Evolutionary conservation across 768 basidiomycete genomes (phyloP), one percentile per base, ranked within the genome.

Genomic region (Tylopilus rubrobrunneus): DNA sequence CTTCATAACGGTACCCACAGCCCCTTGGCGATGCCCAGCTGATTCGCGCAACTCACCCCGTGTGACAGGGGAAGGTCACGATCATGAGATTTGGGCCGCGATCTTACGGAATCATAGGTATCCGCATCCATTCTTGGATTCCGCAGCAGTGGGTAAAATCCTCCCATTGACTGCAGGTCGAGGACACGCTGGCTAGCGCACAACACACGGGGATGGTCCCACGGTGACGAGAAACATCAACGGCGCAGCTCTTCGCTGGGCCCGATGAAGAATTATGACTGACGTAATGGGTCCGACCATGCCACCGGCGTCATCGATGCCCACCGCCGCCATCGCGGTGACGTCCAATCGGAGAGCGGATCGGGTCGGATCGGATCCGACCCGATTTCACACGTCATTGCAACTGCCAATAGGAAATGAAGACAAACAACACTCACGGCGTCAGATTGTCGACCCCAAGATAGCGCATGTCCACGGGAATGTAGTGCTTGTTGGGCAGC

Each of bases 401-500:
- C 25, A 12, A 4, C 29, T 4, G 9, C n/a, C n/a, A n/a, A 19
- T n/a, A 39, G 19, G 34, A 56, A 49, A 9, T 19, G 19, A 36
- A 49, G 34, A 47, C 21, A 62, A 60, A 58, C n/a, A 37, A 27
- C 45, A 74, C 73, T 65, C 63, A 87, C 85, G 85, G 84, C 3
- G 81, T 82, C 37, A 79, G 58, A 64, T 92, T 91, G 60, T 89
- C 87, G 9, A 87, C 66, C 2, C 81, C 83, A 42, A 87, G 72
- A 56, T 89, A 90, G 49, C 70, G 71, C 84, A 92, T 87, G 68
- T 90, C 83, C 45, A 94, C 90, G 0, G 90, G 89, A 60, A 97
- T 81, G 69, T 96, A 98, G 66, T 97, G 95, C 73, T 94, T 92
- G 76, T 98, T 98, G 2, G 96, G 95, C 3, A 97, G 77, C 41